These are phyloP conservation scores for Smallanthus sonchifolius DNA, from an alignment of 129 eudicot genomes.

Conservation along the genomic window DNA sequence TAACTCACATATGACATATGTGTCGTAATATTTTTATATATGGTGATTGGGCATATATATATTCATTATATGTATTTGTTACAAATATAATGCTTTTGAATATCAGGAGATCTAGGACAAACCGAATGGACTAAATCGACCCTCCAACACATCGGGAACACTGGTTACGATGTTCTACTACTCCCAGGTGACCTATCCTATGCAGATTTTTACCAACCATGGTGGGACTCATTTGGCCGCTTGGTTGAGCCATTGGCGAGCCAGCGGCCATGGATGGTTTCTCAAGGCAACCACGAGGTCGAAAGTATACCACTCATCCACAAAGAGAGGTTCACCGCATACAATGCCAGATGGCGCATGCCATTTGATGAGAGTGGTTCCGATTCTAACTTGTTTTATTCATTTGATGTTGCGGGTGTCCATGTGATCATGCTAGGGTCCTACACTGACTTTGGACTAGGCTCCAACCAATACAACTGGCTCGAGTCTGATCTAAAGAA, in stretches of 20 bases:
- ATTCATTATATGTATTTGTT: neutral
- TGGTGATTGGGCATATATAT: too few species aligned
- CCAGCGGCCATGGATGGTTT: constrained; percentile 86
- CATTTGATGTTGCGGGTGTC: constrained; percentile 61
- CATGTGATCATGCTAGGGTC: constrained; percentile 81
- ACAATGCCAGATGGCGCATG: constrained; percentile 75
- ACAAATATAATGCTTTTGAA: neutral
- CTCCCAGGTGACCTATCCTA: constrained; percentile 76
- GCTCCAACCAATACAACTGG: constrained; percentile 66
- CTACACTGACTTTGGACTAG: constrained; percentile 50
- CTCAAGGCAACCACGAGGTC: constrained; percentile 81
- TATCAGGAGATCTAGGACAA: constrained; percentile 77
- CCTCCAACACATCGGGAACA: constrained; percentile 46
- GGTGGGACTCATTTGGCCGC: constrained; percentile 72
- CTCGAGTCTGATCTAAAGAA: constrained; percentile 50
- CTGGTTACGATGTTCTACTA: constrained; percentile 53
- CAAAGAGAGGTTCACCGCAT: constrained; percentile 38
- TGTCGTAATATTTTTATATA: too few species aligned
- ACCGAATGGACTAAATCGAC: constrained; percentile 69
- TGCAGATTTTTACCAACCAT: constrained; percentile 49
- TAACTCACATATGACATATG: too few species aligned
- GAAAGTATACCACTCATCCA: constrained; percentile 53
- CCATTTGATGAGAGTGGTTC: constrained; percentile 75
- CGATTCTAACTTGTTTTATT: constrained; percentile 56
- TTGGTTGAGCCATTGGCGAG: constrained; percentile 66